Conservation (phyloP, 2,329 filamentous ascomycete species). For the Aspergillus fijiensis region DNA sequence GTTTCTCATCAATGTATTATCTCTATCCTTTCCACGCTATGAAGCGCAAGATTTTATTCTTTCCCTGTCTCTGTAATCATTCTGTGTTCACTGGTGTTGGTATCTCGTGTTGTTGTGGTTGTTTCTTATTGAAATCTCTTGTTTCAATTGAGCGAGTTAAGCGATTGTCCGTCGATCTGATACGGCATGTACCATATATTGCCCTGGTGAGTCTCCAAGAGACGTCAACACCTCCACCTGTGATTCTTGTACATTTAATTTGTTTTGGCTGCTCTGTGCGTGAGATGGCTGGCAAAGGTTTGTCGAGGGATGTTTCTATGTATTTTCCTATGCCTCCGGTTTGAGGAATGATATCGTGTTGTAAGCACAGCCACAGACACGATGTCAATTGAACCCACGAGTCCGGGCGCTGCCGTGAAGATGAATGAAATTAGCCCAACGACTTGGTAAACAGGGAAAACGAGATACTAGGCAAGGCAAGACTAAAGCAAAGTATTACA, state of each 20-base stretch:
- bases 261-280: background rate
- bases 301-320: background rate
- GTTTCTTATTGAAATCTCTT: background rate
- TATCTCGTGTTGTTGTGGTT: background rate
- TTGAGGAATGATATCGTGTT: background rate
- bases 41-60: background rate
- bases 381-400: background rate
- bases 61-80: background rate
- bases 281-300: background rate
- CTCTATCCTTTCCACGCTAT: background rate
- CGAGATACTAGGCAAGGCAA: background rate
- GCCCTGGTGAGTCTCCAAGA: background rate
- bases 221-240: background rate
- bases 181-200: background rate
- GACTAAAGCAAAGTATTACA: too few relatives aligned
- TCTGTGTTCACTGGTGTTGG: background rate
- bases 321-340: background rate
- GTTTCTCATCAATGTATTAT: conserved; percentile 1
- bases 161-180: background rate
- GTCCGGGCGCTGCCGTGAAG: background rate
- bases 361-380: conserved; percentile 4
- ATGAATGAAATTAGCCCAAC: background rate
- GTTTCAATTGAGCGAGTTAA: background rate
- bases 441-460: background rate
- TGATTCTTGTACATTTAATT: background rate